Conservation (phyloP, 208 protist genomes). For the Trypanosoma melophagium region DNA sequence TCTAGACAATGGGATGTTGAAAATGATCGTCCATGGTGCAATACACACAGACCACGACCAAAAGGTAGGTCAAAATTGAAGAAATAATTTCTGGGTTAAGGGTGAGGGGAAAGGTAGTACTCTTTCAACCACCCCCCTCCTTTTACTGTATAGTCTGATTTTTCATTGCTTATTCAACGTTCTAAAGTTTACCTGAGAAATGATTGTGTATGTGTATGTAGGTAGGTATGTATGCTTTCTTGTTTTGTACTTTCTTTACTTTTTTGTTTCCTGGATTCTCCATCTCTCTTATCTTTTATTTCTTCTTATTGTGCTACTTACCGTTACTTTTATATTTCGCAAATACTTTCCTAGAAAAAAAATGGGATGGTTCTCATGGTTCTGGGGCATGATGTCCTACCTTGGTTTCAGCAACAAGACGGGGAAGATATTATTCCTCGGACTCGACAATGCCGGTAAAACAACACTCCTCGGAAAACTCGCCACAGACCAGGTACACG, state of each 20-base stretch:
- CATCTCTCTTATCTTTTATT: conserved; percentile 20
- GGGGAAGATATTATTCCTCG: conserved; percentile 98
- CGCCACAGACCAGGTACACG: conserved; percentile 87
- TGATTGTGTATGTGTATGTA: conserved; percentile 5
- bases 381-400: conserved; percentile 92
- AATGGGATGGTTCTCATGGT: conserved; percentile 92
- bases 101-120: not conserved
- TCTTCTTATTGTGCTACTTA: conserved; percentile 20
- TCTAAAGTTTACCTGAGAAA: no score
- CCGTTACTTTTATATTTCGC: not conserved
- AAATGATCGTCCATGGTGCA: conserved; percentile 76
- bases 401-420: conserved; percentile 90
- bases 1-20: conserved; percentile 83
- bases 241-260: not conserved
- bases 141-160: not conserved
- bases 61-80: conserved; percentile 88
- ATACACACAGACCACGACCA: conserved; percentile 74
- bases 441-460: conserved; percentile 99
- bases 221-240: not conserved
- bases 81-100: conserved; percentile 43
- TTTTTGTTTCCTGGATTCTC: conserved; percentile 5
- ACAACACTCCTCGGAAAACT: conserved; percentile 98
- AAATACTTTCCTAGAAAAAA: not conserved
- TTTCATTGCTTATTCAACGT: not conserved
- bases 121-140: not conserved